These are phyloP conservation scores for Candida sanyaensis DNA, from an alignment of 1,139 yeast species.

Conservation along the genomic window DNA sequence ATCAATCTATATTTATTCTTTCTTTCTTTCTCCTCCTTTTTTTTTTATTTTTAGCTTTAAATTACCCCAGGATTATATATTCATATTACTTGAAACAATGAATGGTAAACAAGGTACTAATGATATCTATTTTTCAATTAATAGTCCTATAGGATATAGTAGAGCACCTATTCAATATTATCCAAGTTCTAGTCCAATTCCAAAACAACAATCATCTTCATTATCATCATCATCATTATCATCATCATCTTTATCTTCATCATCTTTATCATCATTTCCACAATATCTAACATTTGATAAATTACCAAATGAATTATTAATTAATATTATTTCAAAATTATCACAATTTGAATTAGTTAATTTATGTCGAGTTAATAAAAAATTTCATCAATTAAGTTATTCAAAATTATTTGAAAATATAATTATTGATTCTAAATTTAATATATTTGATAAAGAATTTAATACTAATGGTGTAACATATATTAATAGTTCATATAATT, in stretches of 20 bases:
- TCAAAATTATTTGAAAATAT: constrained; percentile 40
- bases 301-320: constrained; percentile 42
- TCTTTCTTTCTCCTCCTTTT: too few species aligned
- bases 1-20: too few species aligned
- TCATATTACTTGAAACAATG: too few species aligned
- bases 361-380: constrained; percentile 31
- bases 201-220: neutral
- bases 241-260: too few species aligned
- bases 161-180: constrained; percentile 22
- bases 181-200: neutral
- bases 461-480: constrained; percentile 25
- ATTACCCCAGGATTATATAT: too few species aligned
- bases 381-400: constrained; percentile 30
- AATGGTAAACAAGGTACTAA: neutral
- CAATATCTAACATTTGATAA: constrained; percentile 16
- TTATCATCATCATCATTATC: too few species aligned
- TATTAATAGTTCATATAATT: constrained; percentile 36
- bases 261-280: constrained; percentile 4
- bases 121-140: constrained; percentile 4
- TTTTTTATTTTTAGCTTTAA: too few species aligned
- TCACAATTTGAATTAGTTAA: constrained; percentile 44
- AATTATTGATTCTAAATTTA: constrained; percentile 38
- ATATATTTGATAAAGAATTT: constrained; percentile 36
- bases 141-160: constrained; percentile 29
- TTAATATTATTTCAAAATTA: constrained; percentile 31